Evolutionary conservation across 2,329 filamentous ascomycete species (phyloP).

Genomic region (Aspergillus ustus): DNA sequence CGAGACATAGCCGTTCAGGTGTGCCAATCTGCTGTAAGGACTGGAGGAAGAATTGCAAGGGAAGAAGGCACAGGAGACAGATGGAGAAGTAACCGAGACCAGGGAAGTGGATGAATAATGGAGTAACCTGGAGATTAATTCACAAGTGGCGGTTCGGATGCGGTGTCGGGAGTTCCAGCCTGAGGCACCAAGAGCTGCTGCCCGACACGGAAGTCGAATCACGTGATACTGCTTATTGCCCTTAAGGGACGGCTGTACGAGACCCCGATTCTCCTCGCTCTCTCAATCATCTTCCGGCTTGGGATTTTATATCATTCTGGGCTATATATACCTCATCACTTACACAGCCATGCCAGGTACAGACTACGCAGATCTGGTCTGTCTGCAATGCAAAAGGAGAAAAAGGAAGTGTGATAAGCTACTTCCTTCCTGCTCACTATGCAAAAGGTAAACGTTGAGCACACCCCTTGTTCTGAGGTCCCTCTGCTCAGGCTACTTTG

Average conservation of each 20-base stretch:
- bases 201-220: slow-evolving; percentile 26
- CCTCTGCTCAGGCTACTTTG: neutral
- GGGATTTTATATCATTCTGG: neutral
- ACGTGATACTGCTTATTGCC: slow-evolving; percentile 30
- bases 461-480: no score
- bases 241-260: neutral
- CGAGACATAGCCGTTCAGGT: slow-evolving; percentile 40
- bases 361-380: neutral
- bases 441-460: neutral
- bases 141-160: slow-evolving; percentile 33
- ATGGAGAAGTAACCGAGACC: slow-evolving; percentile 18
- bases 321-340: neutral
- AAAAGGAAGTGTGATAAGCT: neutral
- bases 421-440: neutral
- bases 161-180: slow-evolving; percentile 28
- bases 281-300: neutral
- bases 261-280: neutral
- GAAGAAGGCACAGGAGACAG: slow-evolving; percentile 10
- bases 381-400: neutral
- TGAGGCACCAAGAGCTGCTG: slow-evolving; percentile 26
- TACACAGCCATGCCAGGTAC: neutral
- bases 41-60: slow-evolving; percentile 10
- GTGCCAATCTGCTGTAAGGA: slow-evolving; percentile 16
- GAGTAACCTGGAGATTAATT: slow-evolving; percentile 25
- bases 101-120: slow-evolving; percentile 16